A percentile compares a stretch with the other conserved stretches of the same genome.
These are phyloP conservation scores for Calocybe gangraenosa DNA, from an alignment of 768 basidiomycete species.

Conservation along the genomic window DNA sequence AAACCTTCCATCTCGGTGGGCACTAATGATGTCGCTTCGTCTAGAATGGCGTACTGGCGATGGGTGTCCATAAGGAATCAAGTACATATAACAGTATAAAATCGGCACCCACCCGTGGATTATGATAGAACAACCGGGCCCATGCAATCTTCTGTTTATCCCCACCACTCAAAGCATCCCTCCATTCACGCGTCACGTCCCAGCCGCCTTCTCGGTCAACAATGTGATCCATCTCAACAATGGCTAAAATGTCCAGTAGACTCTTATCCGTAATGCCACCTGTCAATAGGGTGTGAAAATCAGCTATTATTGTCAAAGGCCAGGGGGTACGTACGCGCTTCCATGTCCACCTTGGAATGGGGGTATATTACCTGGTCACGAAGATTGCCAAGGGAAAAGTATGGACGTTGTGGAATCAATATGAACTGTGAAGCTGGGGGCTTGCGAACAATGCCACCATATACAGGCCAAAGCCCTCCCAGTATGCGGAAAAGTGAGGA, in stretches of 20 bases:
- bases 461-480: slow-evolving; percentile 91
- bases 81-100: background rate
- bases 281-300: slow-evolving; percentile 18
- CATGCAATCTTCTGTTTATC: slow-evolving; percentile 98
- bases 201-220: slow-evolving; percentile 97
- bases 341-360: slow-evolving; percentile 78
- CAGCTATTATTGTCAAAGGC: background rate
- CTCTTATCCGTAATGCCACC: slow-evolving; percentile 74
- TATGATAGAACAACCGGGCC: slow-evolving; percentile 94
- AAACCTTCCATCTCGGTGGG: slow-evolving; percentile 87
- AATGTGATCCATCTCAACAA: slow-evolving; percentile 81
- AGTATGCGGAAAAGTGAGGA: slow-evolving; percentile 93
- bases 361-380: slow-evolving; percentile 98
- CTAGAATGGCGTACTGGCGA: slow-evolving; percentile 86
- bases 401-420: slow-evolving; percentile 93
- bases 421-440: slow-evolving; percentile 88
- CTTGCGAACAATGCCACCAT: slow-evolving; percentile 82
- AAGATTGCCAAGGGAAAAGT: slow-evolving; percentile 89
- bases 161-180: slow-evolving; percentile 88
- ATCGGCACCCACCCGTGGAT: slow-evolving; percentile 63
- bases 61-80: background rate
- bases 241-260: slow-evolving; percentile 63
- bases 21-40: slow-evolving; percentile 94
- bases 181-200: slow-evolving; percentile 88
- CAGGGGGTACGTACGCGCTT: slow-evolving; percentile 47